phyloP scores from a whole-genome alignment of 495 filamentous ascomycete genomes.

The Hyaloscypha bicolor region DNA sequence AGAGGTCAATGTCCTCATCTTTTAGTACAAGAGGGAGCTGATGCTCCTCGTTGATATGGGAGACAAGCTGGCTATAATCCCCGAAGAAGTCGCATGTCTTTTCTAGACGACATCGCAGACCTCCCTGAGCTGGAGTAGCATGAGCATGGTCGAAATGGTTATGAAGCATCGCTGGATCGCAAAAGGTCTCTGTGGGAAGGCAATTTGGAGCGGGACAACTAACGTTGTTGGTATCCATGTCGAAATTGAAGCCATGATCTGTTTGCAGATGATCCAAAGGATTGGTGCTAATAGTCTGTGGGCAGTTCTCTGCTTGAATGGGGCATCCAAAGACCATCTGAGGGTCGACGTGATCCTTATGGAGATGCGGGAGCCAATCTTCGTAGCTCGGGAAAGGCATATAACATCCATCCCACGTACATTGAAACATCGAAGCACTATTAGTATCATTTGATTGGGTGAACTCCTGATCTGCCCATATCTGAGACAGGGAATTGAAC shows the following conservation, averaged over 20 bases:
- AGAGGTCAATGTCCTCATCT: constrained; percentile 21
- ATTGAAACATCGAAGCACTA: constrained; percentile 13
- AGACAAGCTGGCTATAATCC: constrained; percentile 20
- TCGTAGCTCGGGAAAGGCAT: constrained; percentile 9
- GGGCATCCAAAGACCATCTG: constrained; percentile 28
- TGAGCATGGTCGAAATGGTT: constrained; percentile 30
- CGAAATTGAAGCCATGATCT: constrained; percentile 27
- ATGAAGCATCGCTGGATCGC: constrained; percentile 24
- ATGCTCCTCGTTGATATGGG: constrained; percentile 25
- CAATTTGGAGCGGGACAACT: constrained; percentile 27
- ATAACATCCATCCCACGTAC: constrained; percentile 26
- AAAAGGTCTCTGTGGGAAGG: constrained; percentile 17
- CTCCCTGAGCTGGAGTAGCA: constrained; percentile 18
- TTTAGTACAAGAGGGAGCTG: constrained; percentile 17
- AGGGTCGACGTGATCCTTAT: constrained; percentile 28
- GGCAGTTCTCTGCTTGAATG: constrained; percentile 19
- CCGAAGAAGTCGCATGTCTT: constrained; percentile 20
- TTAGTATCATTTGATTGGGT: background rate
- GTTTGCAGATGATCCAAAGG: constrained; percentile 28
- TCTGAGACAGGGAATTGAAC: constrained; percentile 7
- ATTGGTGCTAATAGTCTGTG: constrained; percentile 14
- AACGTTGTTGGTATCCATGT: constrained; percentile 11
- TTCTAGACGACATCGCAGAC: constrained; percentile 23
- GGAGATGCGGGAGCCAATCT: constrained; percentile 26
- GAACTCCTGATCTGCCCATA: constrained; percentile 9